These are phyloP conservation scores for Trametes meyenii DNA, from an alignment of 768 basidiomycete genomes.

Conservation along the genomic window DNA sequence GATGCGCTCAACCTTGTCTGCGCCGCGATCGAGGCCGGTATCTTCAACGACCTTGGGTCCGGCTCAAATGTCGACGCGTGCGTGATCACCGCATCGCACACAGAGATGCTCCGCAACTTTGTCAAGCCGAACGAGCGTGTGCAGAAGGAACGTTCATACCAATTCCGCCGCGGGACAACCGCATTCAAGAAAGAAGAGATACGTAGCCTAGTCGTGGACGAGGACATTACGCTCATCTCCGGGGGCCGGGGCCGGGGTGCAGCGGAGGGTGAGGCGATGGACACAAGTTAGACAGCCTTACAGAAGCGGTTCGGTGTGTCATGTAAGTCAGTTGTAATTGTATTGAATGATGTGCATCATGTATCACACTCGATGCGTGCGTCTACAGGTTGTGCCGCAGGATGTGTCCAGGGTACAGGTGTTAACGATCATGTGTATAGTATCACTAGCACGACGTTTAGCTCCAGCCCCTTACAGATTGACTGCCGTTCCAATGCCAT, in stretches of 20 bases:
- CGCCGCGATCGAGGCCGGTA: conserved; percentile 89
- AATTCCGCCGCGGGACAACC: conserved; percentile 86
- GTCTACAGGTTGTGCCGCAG: background rate
- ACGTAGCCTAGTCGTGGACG: conserved; percentile 68
- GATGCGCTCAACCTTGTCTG: conserved; percentile 84
- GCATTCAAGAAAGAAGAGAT: conserved; percentile 85
- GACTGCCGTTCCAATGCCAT: no score
- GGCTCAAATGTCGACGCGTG: conserved; percentile 99
- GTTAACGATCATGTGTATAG: background rate
- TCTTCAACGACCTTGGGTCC: conserved; percentile 99
- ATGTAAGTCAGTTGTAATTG: conserved; percentile 14
- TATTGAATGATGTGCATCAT: conserved; percentile 4
- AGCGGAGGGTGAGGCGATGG: conserved; percentile 69
- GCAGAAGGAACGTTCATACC: conserved; percentile 67
- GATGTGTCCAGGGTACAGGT: background rate
- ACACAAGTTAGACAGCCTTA: conserved; percentile 58
- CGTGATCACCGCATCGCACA: conserved; percentile 83
- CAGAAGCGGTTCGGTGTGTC: background rate
- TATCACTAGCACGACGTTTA: no score
- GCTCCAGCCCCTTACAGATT: no score
- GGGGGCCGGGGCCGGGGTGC: conserved; percentile 7
- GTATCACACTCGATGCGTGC: background rate
- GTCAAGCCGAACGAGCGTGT: conserved; percentile 89
- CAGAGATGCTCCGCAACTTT: conserved; percentile 94
- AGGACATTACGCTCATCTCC: conserved; percentile 53